Percentiles rank a stretch among this genome's conserved stretches.
Conservation (phyloP, 1,284 basidiomycete genomes). For the Earliella scabrosa region DNA sequence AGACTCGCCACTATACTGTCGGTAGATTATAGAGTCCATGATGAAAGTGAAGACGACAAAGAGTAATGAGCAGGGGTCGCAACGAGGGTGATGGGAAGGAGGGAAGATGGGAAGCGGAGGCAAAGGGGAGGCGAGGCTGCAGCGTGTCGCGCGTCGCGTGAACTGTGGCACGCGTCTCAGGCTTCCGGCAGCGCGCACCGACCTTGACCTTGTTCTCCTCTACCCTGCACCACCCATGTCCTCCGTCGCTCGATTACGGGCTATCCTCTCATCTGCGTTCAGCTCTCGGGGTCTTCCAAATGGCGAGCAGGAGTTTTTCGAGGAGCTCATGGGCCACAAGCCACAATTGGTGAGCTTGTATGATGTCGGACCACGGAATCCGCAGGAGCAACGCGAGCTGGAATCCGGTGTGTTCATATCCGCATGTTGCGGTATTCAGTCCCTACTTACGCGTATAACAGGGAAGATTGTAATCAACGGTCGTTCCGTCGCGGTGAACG, state of each 20-base stretch:
- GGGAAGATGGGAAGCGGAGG: background rate
- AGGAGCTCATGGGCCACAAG: conserved; percentile 70
- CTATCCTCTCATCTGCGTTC: conserved; percentile 44
- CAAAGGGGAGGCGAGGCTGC: conserved; percentile 2
- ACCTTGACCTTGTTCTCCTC: conserved; percentile 13
- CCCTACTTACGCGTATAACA: conserved; percentile 33
- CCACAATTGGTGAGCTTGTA: conserved; percentile 62
- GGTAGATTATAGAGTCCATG: conserved; percentile 66
- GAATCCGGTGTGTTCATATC: conserved; percentile 61
- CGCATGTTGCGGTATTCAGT: background rate
- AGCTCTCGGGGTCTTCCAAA: conserved; percentile 45
- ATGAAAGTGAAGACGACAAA: background rate
- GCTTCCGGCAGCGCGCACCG: conserved; percentile 11
- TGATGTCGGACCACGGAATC: conserved; percentile 63
- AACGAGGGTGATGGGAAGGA: conserved; percentile 2
- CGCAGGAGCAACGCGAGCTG: conserved; percentile 71
- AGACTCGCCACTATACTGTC: conserved; percentile 74
- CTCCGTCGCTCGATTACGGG: conserved; percentile 46
- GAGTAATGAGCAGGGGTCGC: background rate
- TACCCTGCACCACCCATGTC: conserved; percentile 40
- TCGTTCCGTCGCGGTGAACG: conserved; percentile 65
- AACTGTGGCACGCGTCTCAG: conserved; percentile 19
- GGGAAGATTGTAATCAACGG: conserved; percentile 67
- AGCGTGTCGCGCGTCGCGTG: conserved; percentile 13
- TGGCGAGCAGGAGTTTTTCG: conserved; percentile 75